These are phyloP conservation scores for Kwoniella sp. DNA, from an alignment of 768 basidiomycete genomes.

Conservation along the genomic window DNA sequence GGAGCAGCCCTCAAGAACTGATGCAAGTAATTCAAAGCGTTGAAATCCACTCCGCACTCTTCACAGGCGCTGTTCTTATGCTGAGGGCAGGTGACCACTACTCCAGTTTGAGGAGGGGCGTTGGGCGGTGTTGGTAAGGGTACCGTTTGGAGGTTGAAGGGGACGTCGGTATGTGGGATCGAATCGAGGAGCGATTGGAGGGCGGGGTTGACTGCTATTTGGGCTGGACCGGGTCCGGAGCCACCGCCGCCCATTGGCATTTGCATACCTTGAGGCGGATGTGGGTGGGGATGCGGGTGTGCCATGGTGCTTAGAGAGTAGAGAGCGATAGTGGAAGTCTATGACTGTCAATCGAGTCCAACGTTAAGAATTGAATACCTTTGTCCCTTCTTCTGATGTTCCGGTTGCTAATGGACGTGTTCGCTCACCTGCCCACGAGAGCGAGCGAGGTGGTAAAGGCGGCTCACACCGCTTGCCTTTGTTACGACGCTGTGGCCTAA, in stretches of 20 bases:
- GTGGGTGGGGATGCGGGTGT: constrained; percentile 21
- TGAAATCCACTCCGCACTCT: constrained; percentile 73
- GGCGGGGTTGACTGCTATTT: constrained; percentile 41
- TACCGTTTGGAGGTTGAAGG: constrained; percentile 34
- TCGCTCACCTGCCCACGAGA: no score
- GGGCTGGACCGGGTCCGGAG: constrained; percentile 23
- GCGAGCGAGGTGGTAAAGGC: no score
- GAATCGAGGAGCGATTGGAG: constrained; percentile 44
- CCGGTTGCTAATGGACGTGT: neutral
- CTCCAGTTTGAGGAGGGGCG: constrained; percentile 46
- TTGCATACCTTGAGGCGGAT: constrained; percentile 8
- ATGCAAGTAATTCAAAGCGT: constrained; percentile 72
- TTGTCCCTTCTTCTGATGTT: constrained; percentile 1
- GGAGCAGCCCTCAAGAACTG: constrained; percentile 63
- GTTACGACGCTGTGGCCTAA: no score
- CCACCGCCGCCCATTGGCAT: neutral
- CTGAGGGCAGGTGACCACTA: constrained; percentile 64
- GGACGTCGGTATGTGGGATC: constrained; percentile 41
- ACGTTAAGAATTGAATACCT: neutral
- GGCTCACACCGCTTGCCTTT: no score
- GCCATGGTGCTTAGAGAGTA: no score
- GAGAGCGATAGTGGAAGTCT: no score
- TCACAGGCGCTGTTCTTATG: constrained; percentile 76
- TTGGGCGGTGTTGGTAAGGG: constrained; percentile 33
- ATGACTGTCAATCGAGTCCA: no score